Percentiles rank a stretch among this genome's conserved stretches.
Conservation (phyloP, 2,329 filamentous ascomycete genomes). For the Ascochyta clinopodiicola region DNA sequence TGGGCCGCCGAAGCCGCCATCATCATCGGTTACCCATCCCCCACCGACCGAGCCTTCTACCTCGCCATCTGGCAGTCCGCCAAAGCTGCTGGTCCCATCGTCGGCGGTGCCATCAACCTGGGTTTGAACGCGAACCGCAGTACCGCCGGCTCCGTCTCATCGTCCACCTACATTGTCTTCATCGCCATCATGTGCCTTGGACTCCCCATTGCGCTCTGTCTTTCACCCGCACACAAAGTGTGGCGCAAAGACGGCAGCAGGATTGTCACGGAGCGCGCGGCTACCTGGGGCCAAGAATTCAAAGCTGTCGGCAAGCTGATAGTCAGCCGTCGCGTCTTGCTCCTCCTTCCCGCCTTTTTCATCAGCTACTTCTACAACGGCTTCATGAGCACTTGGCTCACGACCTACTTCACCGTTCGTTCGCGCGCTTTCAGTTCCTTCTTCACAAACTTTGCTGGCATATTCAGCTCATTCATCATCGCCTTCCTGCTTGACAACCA, state of each 20-base stretch:
- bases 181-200: constrained; percentile 58
- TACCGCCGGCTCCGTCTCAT: constrained; percentile 48
- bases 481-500: constrained; percentile 43
- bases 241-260: constrained; percentile 52
- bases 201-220: constrained; percentile 51
- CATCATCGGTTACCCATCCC: constrained; percentile 51
- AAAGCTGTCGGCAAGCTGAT: constrained; percentile 40
- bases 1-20: constrained; percentile 53
- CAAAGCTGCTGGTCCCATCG: constrained; percentile 49
- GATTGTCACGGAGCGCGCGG: constrained; percentile 34
- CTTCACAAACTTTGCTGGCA: constrained; percentile 48
- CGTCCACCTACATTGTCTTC: constrained; percentile 54
- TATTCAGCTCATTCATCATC: constrained; percentile 46
- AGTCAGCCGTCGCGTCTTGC: constrained; percentile 39
- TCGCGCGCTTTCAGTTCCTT: constrained; percentile 45
- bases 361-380: constrained; percentile 50
- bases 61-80: constrained; percentile 46
- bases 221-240: constrained; percentile 56
- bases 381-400: constrained; percentile 45
- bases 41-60: constrained; percentile 46
- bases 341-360: constrained; percentile 46
- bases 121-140: constrained; percentile 53
- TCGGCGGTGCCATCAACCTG: constrained; percentile 60
- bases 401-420: constrained; percentile 46
- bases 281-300: constrained; percentile 38